Conservation (phyloP, 768 basidiomycete genomes). For the Exidia glandulosa region DNA sequence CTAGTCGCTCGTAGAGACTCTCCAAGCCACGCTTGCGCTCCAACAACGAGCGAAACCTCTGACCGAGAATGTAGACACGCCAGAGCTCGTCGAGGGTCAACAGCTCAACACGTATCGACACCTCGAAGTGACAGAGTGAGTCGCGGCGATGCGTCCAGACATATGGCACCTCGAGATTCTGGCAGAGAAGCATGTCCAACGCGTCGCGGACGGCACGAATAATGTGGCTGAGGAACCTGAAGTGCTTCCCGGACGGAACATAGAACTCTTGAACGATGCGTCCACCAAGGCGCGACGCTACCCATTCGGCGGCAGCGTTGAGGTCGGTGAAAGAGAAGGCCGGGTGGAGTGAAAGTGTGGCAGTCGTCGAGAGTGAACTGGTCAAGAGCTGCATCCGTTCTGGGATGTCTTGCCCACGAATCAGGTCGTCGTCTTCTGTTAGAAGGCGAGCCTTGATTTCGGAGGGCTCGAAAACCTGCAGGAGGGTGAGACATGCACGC, state of each 20-base stretch:
- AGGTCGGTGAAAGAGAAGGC: slow-evolving; percentile 64
- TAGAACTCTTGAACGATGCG: slow-evolving; percentile 66
- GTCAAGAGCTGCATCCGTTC: slow-evolving; percentile 91
- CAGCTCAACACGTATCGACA: slow-evolving; percentile 51
- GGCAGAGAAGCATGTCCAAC: slow-evolving; percentile 72
- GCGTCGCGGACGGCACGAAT: slow-evolving; percentile 71
- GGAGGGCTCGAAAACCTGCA: slow-evolving; percentile 90
- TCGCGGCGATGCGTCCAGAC: slow-evolving; percentile 91
- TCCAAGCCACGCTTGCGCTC: slow-evolving; percentile 59
- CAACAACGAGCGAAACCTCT: slow-evolving; percentile 78
- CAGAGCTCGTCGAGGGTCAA: slow-evolving; percentile 65
- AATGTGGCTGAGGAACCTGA: slow-evolving; percentile 52
- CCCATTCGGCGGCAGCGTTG: slow-evolving; percentile 78
- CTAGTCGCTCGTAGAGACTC: slow-evolving; percentile 56
- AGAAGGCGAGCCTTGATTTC: slow-evolving; percentile 84
- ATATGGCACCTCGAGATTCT: slow-evolving; percentile 89
- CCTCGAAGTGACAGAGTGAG: slow-evolving; percentile 75
- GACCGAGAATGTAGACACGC: slow-evolving; percentile 81
- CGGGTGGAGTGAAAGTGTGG: slow-evolving; percentile 49
- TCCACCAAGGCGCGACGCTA: slow-evolving; percentile 64
- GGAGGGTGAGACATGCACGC: slow-evolving; percentile 1
- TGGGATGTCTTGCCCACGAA: slow-evolving; percentile 81
- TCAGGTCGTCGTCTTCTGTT: slow-evolving; percentile 88
- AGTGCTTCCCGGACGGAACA: slow-evolving; percentile 47
- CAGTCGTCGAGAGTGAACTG: slow-evolving; percentile 63